These are phyloP conservation scores for Mycosarcoma mackinlayi DNA, from an alignment of 1,284 basidiomycete genomes.

Conservation along the genomic window DNA sequence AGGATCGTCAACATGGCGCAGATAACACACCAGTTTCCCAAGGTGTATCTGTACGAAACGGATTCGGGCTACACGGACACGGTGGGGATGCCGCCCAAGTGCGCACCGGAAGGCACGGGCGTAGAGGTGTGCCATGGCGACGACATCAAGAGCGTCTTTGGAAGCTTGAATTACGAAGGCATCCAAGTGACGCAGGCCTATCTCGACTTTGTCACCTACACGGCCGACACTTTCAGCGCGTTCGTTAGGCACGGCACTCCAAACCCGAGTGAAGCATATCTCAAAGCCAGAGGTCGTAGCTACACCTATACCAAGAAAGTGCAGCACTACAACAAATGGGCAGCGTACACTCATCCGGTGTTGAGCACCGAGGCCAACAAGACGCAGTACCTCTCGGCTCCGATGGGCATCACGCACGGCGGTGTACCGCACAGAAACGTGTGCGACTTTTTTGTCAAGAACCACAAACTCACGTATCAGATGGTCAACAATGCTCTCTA, in stretches of 20 bases:
- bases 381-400: conserved; percentile 31
- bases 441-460: conserved; percentile 34
- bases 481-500: conserved; percentile 28
- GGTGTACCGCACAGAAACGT: conserved; percentile 17
- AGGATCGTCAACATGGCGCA: conserved; percentile 24
- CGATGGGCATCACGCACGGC: conserved; percentile 16
- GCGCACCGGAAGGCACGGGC: conserved; percentile 16
- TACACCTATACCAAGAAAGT: conserved; percentile 42
- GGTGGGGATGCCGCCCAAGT: conserved; percentile 14
- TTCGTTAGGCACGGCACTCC: conserved; percentile 23
- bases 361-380: neutral
- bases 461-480: conserved; percentile 25
- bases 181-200: conserved; percentile 18
- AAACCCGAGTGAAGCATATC: conserved; percentile 17
- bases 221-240: conserved; percentile 30
- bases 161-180: conserved; percentile 24
- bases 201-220: conserved; percentile 31
- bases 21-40: conserved; percentile 17
- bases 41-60: conserved; percentile 39
- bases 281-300: conserved; percentile 28
- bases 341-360: conserved; percentile 14
- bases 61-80: conserved; percentile 27
- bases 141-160: conserved; percentile 32
- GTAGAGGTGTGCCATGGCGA: conserved; percentile 29
- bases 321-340: conserved; percentile 21